Conservation (phyloP, 2,329 filamentous ascomycete species). For the Ilyonectria destructans region DNA sequence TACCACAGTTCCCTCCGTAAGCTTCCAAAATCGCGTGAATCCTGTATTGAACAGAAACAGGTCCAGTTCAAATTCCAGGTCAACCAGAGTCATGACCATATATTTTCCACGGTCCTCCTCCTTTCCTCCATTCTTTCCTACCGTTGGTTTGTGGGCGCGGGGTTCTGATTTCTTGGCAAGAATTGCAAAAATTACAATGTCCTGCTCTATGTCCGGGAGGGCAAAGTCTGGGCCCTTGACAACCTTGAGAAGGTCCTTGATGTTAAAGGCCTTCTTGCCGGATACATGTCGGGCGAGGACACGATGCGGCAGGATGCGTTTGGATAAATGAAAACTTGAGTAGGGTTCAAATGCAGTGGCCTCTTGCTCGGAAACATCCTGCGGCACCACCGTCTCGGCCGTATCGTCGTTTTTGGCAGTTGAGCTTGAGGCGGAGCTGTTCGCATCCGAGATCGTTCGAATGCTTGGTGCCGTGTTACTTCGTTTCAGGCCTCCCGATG, state of each 20-base stretch:
- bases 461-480: conserved; percentile 62
- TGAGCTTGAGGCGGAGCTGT: conserved; percentile 30
- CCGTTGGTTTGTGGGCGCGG: conserved; percentile 68
- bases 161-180: conserved; percentile 92
- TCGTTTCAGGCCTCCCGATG: conserved; percentile 55
- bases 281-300: conserved; percentile 84
- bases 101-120: conserved; percentile 83
- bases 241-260: conserved; percentile 85
- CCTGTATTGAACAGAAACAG: conserved; percentile 93
- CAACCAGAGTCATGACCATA: conserved; percentile 91
- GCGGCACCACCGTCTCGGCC: conserved; percentile 38
- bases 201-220: conserved; percentile 86
- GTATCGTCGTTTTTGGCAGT: conserved; percentile 18
- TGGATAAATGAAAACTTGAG: conserved; percentile 87
- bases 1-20: conserved; percentile 91
- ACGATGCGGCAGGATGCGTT: conserved; percentile 85
- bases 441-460: conserved; percentile 42
- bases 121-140: conserved; percentile 61
- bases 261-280: conserved; percentile 82
- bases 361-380: conserved; percentile 46
- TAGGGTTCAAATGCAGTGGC: conserved; percentile 83
- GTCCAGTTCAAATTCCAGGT: conserved; percentile 92
- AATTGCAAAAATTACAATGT: conserved; percentile 91
- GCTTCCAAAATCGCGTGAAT: conserved; percentile 94
- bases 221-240: conserved; percentile 89